phyloP scores from a whole-genome alignment of 352 stramenopile genomes.

The Pythium sukuiense region DNA sequence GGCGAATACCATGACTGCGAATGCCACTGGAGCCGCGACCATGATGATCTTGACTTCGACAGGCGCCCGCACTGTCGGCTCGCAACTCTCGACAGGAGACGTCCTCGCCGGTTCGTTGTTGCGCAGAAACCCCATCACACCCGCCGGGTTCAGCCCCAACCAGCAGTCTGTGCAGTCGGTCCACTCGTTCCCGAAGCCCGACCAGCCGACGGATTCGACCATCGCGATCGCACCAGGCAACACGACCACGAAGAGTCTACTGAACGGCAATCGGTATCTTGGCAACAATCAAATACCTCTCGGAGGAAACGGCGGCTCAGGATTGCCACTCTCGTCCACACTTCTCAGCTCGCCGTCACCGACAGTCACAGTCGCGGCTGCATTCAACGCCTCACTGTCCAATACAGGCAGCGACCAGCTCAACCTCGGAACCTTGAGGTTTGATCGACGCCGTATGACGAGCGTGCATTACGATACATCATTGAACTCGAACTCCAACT shows the following conservation, averaged over 20 bases:
- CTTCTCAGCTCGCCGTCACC: slow-evolving; percentile 23
- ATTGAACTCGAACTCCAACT: slow-evolving; percentile 21
- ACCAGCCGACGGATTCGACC: slow-evolving; percentile 39
- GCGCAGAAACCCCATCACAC: slow-evolving; percentile 36
- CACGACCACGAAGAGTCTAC: slow-evolving; percentile 45
- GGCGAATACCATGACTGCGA: background rate
- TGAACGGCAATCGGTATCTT: slow-evolving; percentile 19
- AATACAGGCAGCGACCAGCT: slow-evolving; percentile 35
- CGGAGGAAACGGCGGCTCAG: slow-evolving; percentile 4
- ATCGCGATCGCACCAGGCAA: slow-evolving; percentile 51
- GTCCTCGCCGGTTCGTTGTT: slow-evolving; percentile 45
- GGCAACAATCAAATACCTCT: background rate
- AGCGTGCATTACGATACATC: slow-evolving; percentile 63
- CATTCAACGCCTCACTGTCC: slow-evolving; percentile 29
- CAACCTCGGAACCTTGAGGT: slow-evolving; percentile 39
- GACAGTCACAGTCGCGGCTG: slow-evolving; percentile 54
- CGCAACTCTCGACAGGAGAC: slow-evolving; percentile 39
- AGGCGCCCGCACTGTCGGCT: slow-evolving; percentile 7
- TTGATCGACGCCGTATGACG: slow-evolving; percentile 43
- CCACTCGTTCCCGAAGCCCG: slow-evolving; percentile 38
- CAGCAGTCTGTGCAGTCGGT: slow-evolving; percentile 22
- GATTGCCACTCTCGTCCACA: background rate
- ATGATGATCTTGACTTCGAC: slow-evolving; percentile 22
- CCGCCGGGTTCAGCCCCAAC: slow-evolving; percentile 26
- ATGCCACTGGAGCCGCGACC: background rate